A percentile compares a stretch with the other conserved stretches of the same genome.
Conservation (phyloP, 192 early-diverging fungal genomes). For the Mortierella alpina region DNA sequence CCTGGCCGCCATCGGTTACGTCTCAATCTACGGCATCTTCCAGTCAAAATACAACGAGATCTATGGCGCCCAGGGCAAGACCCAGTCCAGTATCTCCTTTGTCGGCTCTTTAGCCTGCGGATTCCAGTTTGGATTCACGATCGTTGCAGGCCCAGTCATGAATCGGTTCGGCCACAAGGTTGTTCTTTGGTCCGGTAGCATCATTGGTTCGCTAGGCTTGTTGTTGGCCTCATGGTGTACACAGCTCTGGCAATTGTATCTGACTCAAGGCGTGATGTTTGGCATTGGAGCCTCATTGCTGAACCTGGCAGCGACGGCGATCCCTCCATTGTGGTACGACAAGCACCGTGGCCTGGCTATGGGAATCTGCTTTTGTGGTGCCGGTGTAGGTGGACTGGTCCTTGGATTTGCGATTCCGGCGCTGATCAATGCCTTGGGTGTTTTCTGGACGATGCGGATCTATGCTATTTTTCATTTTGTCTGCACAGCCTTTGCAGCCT, state of each 20-base stretch:
- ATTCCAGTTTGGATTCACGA: constrained; percentile 43
- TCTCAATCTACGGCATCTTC: constrained; percentile 51
- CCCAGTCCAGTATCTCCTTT: constrained; percentile 32
- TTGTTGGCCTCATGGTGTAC: constrained; percentile 37
- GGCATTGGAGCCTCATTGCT: constrained; percentile 55
- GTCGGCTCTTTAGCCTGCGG: constrained; percentile 39
- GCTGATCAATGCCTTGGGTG: constrained; percentile 28
- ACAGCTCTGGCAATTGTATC: constrained; percentile 37
- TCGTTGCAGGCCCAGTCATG: constrained; percentile 36
- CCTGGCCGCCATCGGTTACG: constrained; percentile 49
- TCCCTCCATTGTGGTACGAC: constrained; percentile 52
- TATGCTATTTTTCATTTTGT: constrained; percentile 43
- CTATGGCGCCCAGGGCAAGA: constrained; percentile 24
- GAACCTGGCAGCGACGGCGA: constrained; percentile 51
- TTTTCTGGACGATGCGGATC: constrained; percentile 40
- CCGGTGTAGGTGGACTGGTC: constrained; percentile 51
- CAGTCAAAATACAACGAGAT: constrained; percentile 33
- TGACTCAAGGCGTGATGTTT: constrained; percentile 51
- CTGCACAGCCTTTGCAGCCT: constrained; percentile 47
- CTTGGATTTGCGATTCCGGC: constrained; percentile 26
- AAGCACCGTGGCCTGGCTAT: constrained; percentile 52
- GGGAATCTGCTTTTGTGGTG: constrained; percentile 46
- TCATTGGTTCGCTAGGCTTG: constrained; percentile 37
- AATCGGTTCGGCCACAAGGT: constrained; percentile 36
- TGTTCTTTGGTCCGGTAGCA: constrained; percentile 36